Base-by-base conservation (phyloP, 768 basidiomycete species). In the Pulveroboletus sp. region DNA sequence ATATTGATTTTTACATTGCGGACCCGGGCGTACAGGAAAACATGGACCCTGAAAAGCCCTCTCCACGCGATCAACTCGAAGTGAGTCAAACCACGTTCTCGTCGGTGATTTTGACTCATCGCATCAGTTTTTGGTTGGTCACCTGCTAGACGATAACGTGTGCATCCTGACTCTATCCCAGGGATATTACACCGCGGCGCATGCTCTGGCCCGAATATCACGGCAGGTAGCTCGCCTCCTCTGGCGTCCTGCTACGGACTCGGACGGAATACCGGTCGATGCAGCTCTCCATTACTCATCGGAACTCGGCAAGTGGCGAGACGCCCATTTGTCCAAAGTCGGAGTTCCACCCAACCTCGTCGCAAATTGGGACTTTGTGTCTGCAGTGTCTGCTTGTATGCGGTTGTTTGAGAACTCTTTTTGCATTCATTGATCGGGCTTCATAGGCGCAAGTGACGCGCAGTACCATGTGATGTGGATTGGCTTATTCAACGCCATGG, bases 391-490 rank as follows among this genome's bases (percentile, higher is more conserved):
- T 11, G 80, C 81, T 11, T 83, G 82, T 79, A 51, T 55, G 78
- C 63, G 1, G 29, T 39, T 49, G 13, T 50, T 38, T 31, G 23
- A 14, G 14, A 8, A n/a, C 20, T 5, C 22, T n/a, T 10, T 44
- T 13, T 14, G 16, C 14, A 16, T 22, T 39, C 12, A 22, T 38
- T 46, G 44, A 54, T 37, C 37, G 12, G 26, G 6, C 29, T 19
- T 32, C 27, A 24, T 73, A 72, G 87, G 87, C 57, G 86, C 87
- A 17, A 89, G 86, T 61, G 89, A 93, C 63, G 88, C 89, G 24
- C 90, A 87, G 24, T 94, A 89, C 64, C 93, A 96, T 69, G 81
- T 87, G 58, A 86, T 94, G 81, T 95, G 90, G 91, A 83, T 93
- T 51, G 80, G 84, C 35, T 68, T 93, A 5, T 86, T 88, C 67